Evolutionary conservation across 805 yeast genomes (phyloP).

Genomic region (Peterozyma toletana): DNA sequence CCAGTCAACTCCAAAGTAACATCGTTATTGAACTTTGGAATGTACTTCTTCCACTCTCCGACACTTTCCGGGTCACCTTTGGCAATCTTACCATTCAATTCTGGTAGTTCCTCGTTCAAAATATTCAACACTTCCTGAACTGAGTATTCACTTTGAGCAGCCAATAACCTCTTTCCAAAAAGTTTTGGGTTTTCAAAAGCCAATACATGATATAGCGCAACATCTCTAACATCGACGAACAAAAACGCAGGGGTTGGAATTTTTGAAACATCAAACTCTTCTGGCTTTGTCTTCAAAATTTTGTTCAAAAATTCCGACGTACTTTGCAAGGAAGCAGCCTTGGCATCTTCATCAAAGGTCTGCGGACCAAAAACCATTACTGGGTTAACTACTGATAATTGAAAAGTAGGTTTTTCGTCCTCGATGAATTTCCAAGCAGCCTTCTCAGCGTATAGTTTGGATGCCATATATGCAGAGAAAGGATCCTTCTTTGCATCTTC

Average conservation of each 20-base stretch:
- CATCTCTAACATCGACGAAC: slow-evolving; percentile 54
- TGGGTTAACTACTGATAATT: slow-evolving; percentile 24
- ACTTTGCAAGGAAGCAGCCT: slow-evolving; percentile 16
- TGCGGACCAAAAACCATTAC: slow-evolving; percentile 33
- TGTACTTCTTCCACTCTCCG: slow-evolving; percentile 1
- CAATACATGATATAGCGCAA: slow-evolving; percentile 46
- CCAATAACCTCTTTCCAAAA: slow-evolving; percentile 3
- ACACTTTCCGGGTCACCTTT: slow-evolving; percentile 26
- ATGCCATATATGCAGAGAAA: slow-evolving; percentile 26
- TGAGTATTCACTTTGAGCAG: background rate
- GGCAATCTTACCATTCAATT: slow-evolving; percentile 28
- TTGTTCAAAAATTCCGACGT: slow-evolving; percentile 22
- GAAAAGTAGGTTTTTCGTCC: slow-evolving; percentile 23
- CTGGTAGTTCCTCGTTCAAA: slow-evolving; percentile 22
- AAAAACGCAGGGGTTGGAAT: too few relatives aligned
- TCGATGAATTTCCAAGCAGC: slow-evolving; percentile 32
- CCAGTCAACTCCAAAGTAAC: slow-evolving; percentile 4
- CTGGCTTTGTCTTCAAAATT: slow-evolving; percentile 13
- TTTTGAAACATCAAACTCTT: slow-evolving; percentile 10
- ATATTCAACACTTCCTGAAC: slow-evolving; percentile 25
- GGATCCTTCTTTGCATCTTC: slow-evolving; percentile 11
- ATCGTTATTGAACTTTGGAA: slow-evolving; percentile 1
- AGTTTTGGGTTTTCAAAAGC: slow-evolving; percentile 14
- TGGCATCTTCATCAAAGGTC: slow-evolving; percentile 15
- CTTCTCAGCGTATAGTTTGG: slow-evolving; percentile 37